Evolutionary conservation across 78 protist genomes (phyloP).

Genomic region (Chrysochromulina parva): DNA sequence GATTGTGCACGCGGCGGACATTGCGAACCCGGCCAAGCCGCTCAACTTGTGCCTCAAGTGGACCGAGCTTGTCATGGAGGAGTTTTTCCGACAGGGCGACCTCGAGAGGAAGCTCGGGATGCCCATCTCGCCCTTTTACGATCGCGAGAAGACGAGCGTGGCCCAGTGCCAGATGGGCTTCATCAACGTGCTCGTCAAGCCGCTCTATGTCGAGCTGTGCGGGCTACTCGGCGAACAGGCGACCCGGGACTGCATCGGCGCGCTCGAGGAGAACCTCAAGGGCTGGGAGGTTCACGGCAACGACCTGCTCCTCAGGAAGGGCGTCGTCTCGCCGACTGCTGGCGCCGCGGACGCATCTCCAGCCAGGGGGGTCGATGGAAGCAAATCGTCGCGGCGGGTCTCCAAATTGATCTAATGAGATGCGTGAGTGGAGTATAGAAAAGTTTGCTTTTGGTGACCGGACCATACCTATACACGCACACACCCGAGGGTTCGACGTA

Average conservation of each 20-base stretch:
- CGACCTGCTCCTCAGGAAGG: not conserved
- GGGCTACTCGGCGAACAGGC: not conserved
- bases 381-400: too few relatives aligned
- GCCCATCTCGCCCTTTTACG: slow-evolving; percentile 18
- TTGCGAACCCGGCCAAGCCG: slow-evolving; percentile 19
- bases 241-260: not conserved
- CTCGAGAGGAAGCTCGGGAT: slow-evolving; percentile 4
- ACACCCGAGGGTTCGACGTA: too few relatives aligned
- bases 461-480: too few relatives aligned
- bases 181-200: slow-evolving; percentile 21
- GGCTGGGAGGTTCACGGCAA: not conserved
- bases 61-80: slow-evolving; percentile 25
- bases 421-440: too few relatives aligned
- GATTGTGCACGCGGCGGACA: slow-evolving; percentile 34
- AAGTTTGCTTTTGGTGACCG: too few relatives aligned
- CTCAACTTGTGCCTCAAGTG: not conserved
- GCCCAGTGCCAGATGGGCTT: not conserved
- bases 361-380: too few relatives aligned
- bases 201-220: not conserved
- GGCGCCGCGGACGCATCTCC: too few relatives aligned
- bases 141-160: not conserved
- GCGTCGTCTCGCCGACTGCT: too few relatives aligned
- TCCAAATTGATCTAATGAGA: too few relatives aligned
- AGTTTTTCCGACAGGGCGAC: slow-evolving; percentile 54
- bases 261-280: not conserved